Percentiles rank a stretch among this genome's conserved stretches.
Evolutionary conservation across 1,284 basidiomycete species (phyloP).

Genomic region (Stygiomarasmius scandens): DNA sequence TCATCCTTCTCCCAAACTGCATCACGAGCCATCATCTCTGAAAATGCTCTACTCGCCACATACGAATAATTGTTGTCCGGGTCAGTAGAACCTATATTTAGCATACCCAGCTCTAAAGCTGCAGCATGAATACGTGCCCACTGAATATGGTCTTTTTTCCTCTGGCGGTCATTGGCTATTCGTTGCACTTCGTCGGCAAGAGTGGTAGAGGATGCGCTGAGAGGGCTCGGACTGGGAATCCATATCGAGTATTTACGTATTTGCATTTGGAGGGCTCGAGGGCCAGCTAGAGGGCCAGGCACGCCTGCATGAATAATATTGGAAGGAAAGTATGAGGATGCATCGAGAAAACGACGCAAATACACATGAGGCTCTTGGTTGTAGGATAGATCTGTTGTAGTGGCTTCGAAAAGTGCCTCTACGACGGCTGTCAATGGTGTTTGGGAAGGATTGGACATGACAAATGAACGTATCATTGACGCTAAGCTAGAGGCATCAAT

Average conservation of each 20-base stretch:
- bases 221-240: conserved; percentile 28
- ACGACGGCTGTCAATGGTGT: conserved; percentile 51
- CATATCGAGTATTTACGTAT: conserved; percentile 58
- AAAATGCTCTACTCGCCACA: conserved; percentile 46
- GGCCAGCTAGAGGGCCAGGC: conserved; percentile 51
- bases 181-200: conserved; percentile 61
- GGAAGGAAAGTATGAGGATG: conserved; percentile 48
- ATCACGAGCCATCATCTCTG: conserved; percentile 57
- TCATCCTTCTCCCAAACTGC: conserved; percentile 64
- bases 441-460: conserved; percentile 43
- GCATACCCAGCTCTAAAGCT: conserved; percentile 54
- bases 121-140: conserved; percentile 66
- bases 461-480: conserved; percentile 50
- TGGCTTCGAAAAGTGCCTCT: conserved; percentile 53
- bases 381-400: conserved; percentile 33
- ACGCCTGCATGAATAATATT: conserved; percentile 52
- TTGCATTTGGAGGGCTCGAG: conserved; percentile 54
- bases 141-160: conserved; percentile 58
- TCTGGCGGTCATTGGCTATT: conserved; percentile 56
- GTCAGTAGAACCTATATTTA: conserved; percentile 34
- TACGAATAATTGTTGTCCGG: conserved; percentile 41
- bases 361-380: conserved; percentile 39
- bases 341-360: conserved; percentile 51
- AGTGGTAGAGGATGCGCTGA: conserved; percentile 28
- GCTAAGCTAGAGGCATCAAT: conserved; percentile 49